Conservation (phyloP, 2,329 filamentous ascomycete genomes). For the Penicillium brasilianum region DNA sequence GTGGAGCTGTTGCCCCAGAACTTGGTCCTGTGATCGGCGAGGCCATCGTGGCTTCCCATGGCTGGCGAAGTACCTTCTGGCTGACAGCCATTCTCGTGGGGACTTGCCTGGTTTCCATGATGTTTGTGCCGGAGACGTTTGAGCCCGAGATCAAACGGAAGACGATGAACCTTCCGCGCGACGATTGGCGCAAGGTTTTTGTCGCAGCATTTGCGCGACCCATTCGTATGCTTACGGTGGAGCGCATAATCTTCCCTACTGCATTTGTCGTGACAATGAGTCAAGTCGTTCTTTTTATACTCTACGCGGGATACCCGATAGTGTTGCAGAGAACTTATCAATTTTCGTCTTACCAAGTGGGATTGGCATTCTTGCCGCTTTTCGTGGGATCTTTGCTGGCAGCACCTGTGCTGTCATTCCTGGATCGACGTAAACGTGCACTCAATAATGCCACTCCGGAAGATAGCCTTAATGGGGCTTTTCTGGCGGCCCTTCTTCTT, state of each 20-base stretch:
- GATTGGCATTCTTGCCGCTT: constrained; percentile 16
- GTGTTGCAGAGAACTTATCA: constrained; percentile 8
- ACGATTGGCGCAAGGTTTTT: background rate
- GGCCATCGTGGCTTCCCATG: constrained; percentile 8
- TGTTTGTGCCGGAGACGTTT: constrained; percentile 15
- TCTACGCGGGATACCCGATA: constrained; percentile 14
- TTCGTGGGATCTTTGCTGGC: constrained; percentile 15
- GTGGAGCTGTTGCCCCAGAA: background rate
- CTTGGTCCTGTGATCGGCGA: constrained; percentile 13
- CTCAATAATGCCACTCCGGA: constrained; percentile 6
- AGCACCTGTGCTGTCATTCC: constrained; percentile 8
- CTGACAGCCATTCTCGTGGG: constrained; percentile 19
- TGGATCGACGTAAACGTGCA: background rate
- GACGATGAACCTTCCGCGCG: constrained; percentile 7
- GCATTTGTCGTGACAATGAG: constrained; percentile 16
- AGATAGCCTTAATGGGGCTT: constrained; percentile 12
- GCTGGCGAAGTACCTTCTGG: constrained; percentile 19
- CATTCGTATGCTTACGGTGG: constrained; percentile 15
- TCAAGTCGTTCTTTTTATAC: constrained; percentile 18
- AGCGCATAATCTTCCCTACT: constrained; percentile 19
- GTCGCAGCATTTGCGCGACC: constrained; percentile 11
- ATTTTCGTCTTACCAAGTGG: constrained; percentile 14
- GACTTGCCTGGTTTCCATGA: constrained; percentile 6
- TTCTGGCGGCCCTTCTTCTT: constrained; percentile 14
- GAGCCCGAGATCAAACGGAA: constrained; percentile 12